Evolutionary conservation across 2,329 filamentous ascomycete species (phyloP).

Genomic region (Microcyclospora tardicrescens): DNA sequence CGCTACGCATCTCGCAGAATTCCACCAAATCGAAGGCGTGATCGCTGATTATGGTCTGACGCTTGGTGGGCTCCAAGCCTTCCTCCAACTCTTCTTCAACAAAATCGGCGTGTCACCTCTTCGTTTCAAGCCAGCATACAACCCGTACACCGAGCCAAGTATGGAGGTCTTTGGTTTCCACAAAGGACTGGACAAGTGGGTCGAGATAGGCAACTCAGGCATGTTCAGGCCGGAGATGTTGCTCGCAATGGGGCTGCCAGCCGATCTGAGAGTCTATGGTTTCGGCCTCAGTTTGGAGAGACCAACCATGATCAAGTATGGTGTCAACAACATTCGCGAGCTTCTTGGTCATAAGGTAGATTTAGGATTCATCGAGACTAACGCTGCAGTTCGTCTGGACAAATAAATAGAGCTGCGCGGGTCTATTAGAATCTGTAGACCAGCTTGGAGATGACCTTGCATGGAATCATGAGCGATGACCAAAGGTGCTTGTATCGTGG

Average conservation of each 20-base stretch:
- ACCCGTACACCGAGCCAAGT: conserved; percentile 86
- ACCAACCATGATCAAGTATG: conserved; percentile 94
- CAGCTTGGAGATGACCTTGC: too few species aligned
- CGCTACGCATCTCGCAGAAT: conserved; percentile 91
- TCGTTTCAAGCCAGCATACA: conserved; percentile 95
- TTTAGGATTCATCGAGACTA: conserved; percentile 79
- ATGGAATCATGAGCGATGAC: too few species aligned
- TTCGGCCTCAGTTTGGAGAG: conserved; percentile 86
- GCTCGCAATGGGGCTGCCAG: conserved; percentile 84
- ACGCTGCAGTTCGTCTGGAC: conserved; percentile 79
- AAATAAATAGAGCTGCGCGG: conserved; percentile 32
- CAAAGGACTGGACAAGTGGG: conserved; percentile 74
- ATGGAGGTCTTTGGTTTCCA: conserved; percentile 99
- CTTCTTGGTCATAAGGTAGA: conserved; percentile 92
- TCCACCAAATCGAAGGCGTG: conserved; percentile 97
- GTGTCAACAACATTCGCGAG: conserved; percentile 71
- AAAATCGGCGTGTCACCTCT: conserved; percentile 86
- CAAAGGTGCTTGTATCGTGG: too few species aligned
- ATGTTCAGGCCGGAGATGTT: conserved; percentile 99
- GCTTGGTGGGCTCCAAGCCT: conserved; percentile 80
- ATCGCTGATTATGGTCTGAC: conserved; percentile 94
- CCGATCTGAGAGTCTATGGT: conserved; percentile 84
- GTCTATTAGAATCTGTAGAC: too few species aligned
- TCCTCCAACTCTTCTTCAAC: conserved; percentile 90
- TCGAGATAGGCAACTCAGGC: conserved; percentile 94